These are phyloP conservation scores for Letharia lupina DNA, from an alignment of 495 filamentous ascomycete species.

Conservation along the genomic window DNA sequence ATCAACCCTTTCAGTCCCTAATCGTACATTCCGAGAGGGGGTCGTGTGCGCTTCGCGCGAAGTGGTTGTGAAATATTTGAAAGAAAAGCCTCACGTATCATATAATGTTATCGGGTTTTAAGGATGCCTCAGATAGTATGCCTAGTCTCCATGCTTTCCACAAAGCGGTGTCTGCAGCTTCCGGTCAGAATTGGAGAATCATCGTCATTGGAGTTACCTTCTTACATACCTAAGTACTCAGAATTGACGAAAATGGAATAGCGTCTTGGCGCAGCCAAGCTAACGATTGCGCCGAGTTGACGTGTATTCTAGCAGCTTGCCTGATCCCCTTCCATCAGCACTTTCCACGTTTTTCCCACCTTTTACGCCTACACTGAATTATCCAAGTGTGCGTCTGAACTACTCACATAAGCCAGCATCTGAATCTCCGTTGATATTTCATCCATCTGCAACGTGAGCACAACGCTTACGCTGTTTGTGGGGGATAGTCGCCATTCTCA, in stretches of 20 bases:
- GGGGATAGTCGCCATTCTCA: not conserved
- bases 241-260: constrained; percentile 3
- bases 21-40: constrained; percentile 2
- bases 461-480: not conserved
- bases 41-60: constrained; percentile 12
- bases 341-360: not conserved
- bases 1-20: not conserved
- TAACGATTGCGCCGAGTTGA: not conserved
- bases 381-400: too few species aligned
- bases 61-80: not conserved
- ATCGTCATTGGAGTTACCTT: not conserved
- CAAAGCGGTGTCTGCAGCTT: not conserved
- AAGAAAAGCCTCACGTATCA: not conserved
- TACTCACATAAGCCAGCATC: too few species aligned
- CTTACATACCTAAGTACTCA: not conserved
- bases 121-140: not conserved
- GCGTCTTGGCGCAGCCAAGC: not conserved
- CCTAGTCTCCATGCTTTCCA: constrained; percentile 2
- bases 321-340: too few species aligned
- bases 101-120: not conserved
- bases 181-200: not conserved
- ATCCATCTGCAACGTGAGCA: not conserved
- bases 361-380: not conserved
- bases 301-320: not conserved
- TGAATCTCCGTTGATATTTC: too few species aligned